Base-by-base conservation (phyloP, 2,329 filamentous ascomycete species). In the Curvularia verruculosa region DNA sequence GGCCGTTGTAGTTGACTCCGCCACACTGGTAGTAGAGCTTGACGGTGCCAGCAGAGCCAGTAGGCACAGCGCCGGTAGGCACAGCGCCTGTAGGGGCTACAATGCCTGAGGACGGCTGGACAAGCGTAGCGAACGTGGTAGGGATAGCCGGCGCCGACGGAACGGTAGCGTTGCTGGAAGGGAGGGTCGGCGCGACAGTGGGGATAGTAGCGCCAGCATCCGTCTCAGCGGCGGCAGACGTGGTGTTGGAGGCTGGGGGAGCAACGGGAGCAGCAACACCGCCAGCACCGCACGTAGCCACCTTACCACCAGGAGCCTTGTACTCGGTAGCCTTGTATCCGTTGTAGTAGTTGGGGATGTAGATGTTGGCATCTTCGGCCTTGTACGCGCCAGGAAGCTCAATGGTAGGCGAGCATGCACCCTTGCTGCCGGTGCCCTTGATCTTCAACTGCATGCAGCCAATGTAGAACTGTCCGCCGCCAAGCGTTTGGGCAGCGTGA, bases 391-490 rank as follows among this genome's bases (percentile, higher is more conserved):
- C 80, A 5, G 80, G 79, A 58, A 81, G 75, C 53, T 73, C 67
- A 41, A 77, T 77, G 39, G 75, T 70, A 15, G 78, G 77, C 4
- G 66, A 60, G 43, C 79, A 79, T 12, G 59, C 66, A 34, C 75
- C 76, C 50, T 64, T 71, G 23, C 63, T 73, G 21, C 72, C 70
- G 10, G 71, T 70, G 12, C 77, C 77, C 15, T 70, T 73, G 61
- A 82, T 75, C 65, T 79, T 77, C 54, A 82, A 60, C 68, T 82
- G 54, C 24, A 34, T 43, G 24, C 56, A 58, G n/a, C 72, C 71
- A 39, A 78, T 77, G 67, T 82, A 82, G 68, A 82, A 81, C 67
- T 82, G 76, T 3, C 70, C 76, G 39, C 76, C 76, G 15, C 68
- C 71, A 18, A 69, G 53, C 6, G 65, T 70, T 49, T 73, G 67